These are phyloP conservation scores for Abortiporus biennis DNA, from an alignment of 1,284 basidiomycete species.

Conservation along the genomic window DNA sequence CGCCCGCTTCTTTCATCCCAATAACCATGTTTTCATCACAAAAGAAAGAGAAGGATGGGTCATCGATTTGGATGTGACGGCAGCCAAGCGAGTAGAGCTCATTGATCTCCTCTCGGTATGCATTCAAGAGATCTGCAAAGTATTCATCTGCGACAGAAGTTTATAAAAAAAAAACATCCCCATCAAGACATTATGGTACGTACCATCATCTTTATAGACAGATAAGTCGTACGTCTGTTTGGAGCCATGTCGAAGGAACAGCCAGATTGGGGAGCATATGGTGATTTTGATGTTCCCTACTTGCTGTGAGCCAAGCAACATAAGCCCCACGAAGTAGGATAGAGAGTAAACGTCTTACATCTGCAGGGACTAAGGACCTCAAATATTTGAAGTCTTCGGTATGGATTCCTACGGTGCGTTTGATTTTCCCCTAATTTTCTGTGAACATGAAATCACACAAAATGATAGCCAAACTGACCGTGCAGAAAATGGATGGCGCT, in stretches of 20 bases:
- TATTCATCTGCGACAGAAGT: conserved; percentile 53
- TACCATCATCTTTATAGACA: conserved; percentile 58
- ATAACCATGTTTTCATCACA: conserved; percentile 56
- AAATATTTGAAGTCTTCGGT: conserved; percentile 54
- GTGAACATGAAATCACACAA: conserved; percentile 2
- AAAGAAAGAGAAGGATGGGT: conserved; percentile 64
- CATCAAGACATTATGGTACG: conserved; percentile 11
- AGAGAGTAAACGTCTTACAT: conserved; percentile 29
- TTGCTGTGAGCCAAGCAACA: too few species aligned
- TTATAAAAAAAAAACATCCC: too few species aligned
- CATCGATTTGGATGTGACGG: conserved; percentile 72
- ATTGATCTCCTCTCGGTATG: conserved; percentile 67
- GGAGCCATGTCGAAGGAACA: conserved; percentile 64
- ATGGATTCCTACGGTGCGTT: conserved; percentile 56
- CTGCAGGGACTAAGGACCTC: conserved; percentile 45
- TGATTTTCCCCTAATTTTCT: conserved; percentile 48
- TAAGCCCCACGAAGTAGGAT: conserved; percentile 7
- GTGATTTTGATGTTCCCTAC: conserved; percentile 71
- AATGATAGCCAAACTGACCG: conserved; percentile 25
- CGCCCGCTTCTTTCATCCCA: conserved; percentile 54
- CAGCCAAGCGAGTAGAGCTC: conserved; percentile 72
- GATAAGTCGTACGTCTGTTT: conserved; percentile 54
- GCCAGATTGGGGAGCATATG: conserved; percentile 73
- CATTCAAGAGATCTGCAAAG: conserved; percentile 65
- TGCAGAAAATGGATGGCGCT: conserved; percentile 45